phyloP scores from a whole-genome alignment of 257 asterid species.

The Mentha longifolia region DNA sequence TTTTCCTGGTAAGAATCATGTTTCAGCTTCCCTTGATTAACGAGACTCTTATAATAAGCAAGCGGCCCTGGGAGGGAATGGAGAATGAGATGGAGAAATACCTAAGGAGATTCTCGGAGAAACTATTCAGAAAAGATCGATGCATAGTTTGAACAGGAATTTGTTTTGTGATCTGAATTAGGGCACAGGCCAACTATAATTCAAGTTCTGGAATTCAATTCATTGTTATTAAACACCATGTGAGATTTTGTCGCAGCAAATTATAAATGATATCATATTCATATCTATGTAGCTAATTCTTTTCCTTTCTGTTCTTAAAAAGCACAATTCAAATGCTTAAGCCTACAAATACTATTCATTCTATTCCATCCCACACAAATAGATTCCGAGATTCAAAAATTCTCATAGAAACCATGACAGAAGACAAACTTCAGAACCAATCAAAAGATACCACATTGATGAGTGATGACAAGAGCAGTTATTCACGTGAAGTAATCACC shows the following conservation, averaged over 20 bases:
- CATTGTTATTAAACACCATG: background rate
- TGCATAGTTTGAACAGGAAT: background rate
- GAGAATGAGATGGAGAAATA: conserved; percentile 23
- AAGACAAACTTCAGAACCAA: background rate
- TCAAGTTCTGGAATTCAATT: background rate
- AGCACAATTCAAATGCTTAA: background rate
- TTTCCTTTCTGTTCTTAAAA: too few relatives aligned
- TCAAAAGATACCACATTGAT: conserved; percentile 21
- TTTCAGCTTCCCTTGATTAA: conserved; percentile 82
- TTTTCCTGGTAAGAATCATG: conserved; percentile 89
- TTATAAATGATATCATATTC: background rate
- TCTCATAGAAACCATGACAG: background rate
- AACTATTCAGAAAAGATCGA: conserved; percentile 3
- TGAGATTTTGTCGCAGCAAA: background rate
- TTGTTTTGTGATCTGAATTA: background rate
- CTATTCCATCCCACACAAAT: background rate
- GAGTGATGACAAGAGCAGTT: background rate
- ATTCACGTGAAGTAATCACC: background rate
- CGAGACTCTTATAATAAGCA: conserved; percentile 73
- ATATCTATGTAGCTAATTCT: too few relatives aligned
- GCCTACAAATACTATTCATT: background rate
- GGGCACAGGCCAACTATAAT: background rate
- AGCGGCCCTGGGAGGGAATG: conserved; percentile 67
- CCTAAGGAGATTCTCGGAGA: conserved; percentile 31
- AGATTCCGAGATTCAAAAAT: conserved; percentile 1